These are phyloP conservation scores for Neolentinus lepideus DNA, from an alignment of 1,284 basidiomycete genomes.

Conservation along the genomic window DNA sequence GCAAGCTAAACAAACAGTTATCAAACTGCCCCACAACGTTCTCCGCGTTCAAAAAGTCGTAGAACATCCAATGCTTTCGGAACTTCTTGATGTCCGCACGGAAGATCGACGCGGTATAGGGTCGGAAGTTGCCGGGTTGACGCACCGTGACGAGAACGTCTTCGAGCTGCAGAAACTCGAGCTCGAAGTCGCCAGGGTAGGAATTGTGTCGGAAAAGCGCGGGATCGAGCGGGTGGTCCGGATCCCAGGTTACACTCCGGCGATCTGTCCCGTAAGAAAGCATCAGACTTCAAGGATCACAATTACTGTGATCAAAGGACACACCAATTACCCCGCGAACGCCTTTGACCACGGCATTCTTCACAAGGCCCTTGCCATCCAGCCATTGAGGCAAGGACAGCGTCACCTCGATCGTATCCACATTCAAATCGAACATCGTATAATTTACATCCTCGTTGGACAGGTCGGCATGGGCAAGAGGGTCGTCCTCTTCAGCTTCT, in stretches of 20 bases:
- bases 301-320: constrained; percentile 13
- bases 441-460: constrained; percentile 57
- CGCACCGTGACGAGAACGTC: constrained; percentile 94
- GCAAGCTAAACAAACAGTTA: constrained; percentile 95
- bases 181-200: constrained; percentile 84
- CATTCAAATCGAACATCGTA: constrained; percentile 85
- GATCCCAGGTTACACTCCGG: constrained; percentile 85
- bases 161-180: constrained; percentile 85
- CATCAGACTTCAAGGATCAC: too few relatives aligned
- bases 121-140: constrained; percentile 89
- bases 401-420: constrained; percentile 95
- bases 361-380: constrained; percentile 90
- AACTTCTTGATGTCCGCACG: constrained; percentile 83
- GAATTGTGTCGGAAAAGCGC: constrained; percentile 73
- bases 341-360: constrained; percentile 88
- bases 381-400: constrained; percentile 92
- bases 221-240: constrained; percentile 71
- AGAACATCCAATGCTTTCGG: constrained; percentile 93
- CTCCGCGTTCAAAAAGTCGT: constrained; percentile 88
- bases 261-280: constrained; percentile 71
- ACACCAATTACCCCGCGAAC: constrained; percentile 89
- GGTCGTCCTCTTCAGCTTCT: constrained; percentile 41
- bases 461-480: constrained; percentile 9
- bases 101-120: constrained; percentile 94
- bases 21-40: constrained; percentile 97